Base-by-base conservation (phyloP, 768 basidiomycete genomes). In the Boletus speciosus region DNA sequence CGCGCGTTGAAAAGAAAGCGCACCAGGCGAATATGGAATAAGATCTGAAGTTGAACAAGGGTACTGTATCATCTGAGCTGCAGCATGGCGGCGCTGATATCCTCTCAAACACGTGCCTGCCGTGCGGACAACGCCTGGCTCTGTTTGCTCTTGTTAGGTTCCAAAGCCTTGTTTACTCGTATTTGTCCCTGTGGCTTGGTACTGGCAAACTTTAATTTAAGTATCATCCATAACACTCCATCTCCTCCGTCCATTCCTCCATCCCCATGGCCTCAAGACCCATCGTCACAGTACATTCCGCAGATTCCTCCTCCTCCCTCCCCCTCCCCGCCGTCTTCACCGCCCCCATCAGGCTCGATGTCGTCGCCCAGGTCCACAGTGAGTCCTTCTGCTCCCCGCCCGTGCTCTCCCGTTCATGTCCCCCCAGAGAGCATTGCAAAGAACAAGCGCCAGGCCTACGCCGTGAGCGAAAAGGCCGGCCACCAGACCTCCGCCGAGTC, bases 401-500 rank as follows among this genome's bases (percentile, higher is more conserved):
- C 14, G 11, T 15, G 10, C 32, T 9, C 2, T 31, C 19, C n/a
- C 47, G 19, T 53, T 39, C 50, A 55, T 12, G 55, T 2, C 36
- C 27, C 7, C 36, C 12, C 74, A 97, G 94, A 96, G 85, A 93
- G 90, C 78, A 86, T 98, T 69, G 91, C 92, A 54, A 97, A 97
- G 86, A 97, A 98, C 85, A 90, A 83, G 77, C 86, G 95, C 68
- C 96, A 98, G 80, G 85, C 96, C 27, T 98, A 98, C 76, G 79
- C 95, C 65, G 97, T 98, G 70, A 90, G 86, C 74, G 88, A 90
- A 76, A 97, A 98, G 78, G 97, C 97, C 55, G 97, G 97, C 65
- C 93, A 98, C 81, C 96, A 99, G 77, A 98, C 97, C 64, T 90
- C 87, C 58, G 96, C 97, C 59, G 96, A 98, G 76, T 98, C 96